Percentiles rank a stretch among this genome's conserved stretches.
These are phyloP conservation scores for Lactarius hengduanensis DNA, from an alignment of 768 basidiomycete genomes.

Conservation along the genomic window DNA sequence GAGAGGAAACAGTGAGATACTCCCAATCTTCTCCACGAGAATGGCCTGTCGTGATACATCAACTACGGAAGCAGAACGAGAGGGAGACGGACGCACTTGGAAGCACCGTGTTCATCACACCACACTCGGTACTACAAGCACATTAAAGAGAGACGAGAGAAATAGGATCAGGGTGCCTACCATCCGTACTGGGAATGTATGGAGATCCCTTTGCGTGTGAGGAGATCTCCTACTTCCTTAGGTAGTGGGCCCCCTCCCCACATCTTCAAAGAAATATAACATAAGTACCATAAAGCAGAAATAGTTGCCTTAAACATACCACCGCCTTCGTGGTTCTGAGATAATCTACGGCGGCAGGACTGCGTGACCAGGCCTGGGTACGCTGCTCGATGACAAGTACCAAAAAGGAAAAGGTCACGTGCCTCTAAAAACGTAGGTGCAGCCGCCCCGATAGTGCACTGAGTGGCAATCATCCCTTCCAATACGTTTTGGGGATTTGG, in stretches of 20 bases:
- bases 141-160: not conserved
- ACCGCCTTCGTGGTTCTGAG: constrained; percentile 30
- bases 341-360: constrained; percentile 27
- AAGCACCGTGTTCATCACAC: constrained; percentile 29
- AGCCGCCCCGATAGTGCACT: constrained; percentile 31
- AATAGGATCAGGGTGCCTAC: constrained; percentile 17
- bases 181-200: constrained; percentile 31
- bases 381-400: not conserved
- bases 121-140: constrained; percentile 28
- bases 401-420: not conserved
- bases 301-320: constrained; percentile 21
- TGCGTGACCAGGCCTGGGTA: constrained; percentile 32
- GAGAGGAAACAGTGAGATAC: constrained; percentile 28
- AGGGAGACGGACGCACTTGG: constrained; percentile 23
- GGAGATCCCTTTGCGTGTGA: constrained; percentile 30
- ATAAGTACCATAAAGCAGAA: not conserved
- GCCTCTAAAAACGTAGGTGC: constrained; percentile 40
- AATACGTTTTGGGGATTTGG: constrained; percentile 37
- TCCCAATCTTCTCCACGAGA: constrained; percentile 32
- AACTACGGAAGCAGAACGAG: not conserved
- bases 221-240: constrained; percentile 31
- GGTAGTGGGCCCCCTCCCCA: constrained; percentile 36
- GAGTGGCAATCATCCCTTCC: constrained; percentile 30
- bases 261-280: constrained; percentile 26
- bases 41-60: constrained; percentile 3